Conservation (phyloP, 257 asterid species). For the Forsythia suspensa region DNA sequence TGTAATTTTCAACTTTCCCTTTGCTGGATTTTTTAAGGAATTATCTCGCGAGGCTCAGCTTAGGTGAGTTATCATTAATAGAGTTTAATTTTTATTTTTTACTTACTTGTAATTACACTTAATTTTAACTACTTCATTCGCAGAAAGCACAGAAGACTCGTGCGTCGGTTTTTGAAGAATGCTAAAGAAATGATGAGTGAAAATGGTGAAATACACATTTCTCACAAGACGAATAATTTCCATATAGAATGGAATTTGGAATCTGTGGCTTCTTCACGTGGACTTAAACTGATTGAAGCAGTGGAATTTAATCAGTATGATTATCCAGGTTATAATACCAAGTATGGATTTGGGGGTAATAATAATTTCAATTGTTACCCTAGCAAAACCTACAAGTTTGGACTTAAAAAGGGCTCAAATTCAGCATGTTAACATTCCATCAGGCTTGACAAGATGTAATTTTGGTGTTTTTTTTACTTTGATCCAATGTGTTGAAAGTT, state of each 20-base stretch:
- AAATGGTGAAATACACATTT: slow-evolving; percentile 41
- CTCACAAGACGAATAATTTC: slow-evolving; percentile 40
- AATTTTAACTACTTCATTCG: too few species aligned
- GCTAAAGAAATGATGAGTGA: slow-evolving; percentile 32
- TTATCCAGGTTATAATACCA: slow-evolving; percentile 35
- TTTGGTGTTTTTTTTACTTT: too few species aligned
- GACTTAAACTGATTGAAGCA: slow-evolving; percentile 24
- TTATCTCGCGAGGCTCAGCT: slow-evolving; percentile 23
- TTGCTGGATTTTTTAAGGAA: slow-evolving; percentile 31
- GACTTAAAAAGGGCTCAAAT: neutral
- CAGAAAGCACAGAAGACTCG: slow-evolving; percentile 33
- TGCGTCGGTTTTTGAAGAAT: slow-evolving; percentile 37
- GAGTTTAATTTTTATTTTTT: neutral
- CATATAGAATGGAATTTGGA: slow-evolving; percentile 26
- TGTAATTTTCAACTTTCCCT: slow-evolving; percentile 30
- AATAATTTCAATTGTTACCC: slow-evolving; percentile 36
- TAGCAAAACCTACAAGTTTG: slow-evolving; percentile 29
- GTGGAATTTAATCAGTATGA: slow-evolving; percentile 19
- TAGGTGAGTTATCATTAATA: slow-evolving; percentile 1
- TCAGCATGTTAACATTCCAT: too few species aligned
- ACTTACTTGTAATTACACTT: neutral
- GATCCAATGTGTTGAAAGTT: too few species aligned
- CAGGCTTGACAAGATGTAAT: too few species aligned
- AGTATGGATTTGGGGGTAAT: slow-evolving; percentile 40
- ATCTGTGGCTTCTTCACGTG: slow-evolving; percentile 13